Evolutionary conservation across 768 basidiomycete species (phyloP), one percentile per base, ranked within the genome.

Genomic region (Tricholoma sp.): DNA sequence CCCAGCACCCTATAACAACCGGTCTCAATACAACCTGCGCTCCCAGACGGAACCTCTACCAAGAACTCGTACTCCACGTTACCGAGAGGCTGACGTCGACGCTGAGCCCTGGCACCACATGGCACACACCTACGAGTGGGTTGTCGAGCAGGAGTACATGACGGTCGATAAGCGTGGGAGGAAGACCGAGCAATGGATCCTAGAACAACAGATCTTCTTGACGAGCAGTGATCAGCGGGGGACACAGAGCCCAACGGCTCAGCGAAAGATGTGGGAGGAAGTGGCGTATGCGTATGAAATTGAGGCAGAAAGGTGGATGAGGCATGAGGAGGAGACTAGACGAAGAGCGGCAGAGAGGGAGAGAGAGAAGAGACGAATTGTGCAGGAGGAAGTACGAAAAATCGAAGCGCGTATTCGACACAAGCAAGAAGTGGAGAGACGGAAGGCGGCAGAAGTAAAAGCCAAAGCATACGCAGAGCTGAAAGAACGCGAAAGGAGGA

Each of bases 101-200:
- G 65, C 65, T 21, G 56, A 49, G 37, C 71, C 77, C 11, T 78
- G 78, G 76, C 64, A 72, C 55, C 74, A 78, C 35, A 74, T 76
- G 72, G 69, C 72, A 10, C 65, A 76, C 22, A 74, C 79, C 8
- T 78, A 75, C 60, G 66, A 74, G 5, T 83, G 79, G 76, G 80
- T 80, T 6, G 74, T 76, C 51, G 79, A 84, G 57, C 82, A 85
- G 67, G 80, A 82, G 60, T 69, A 72, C 43, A 66, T 72, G 56
- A 72, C 72, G 46, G 71, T 74, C 55, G 73, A 72, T 46, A 76
- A 73, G 56, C 72, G 75, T 59, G 76, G 73, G 60, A 74, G 74
- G 64, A 81, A 77, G 62, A 83, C 83, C 31, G 82, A 85, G 54
- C 77, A 80, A 54, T 89, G 89, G 88, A 81, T 88, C 50, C 69